Evolutionary conservation across 2,329 filamentous ascomycete species (phyloP), one percentile per base, ranked within the genome.

Genomic region (Sclerotinia borealis): DNA sequence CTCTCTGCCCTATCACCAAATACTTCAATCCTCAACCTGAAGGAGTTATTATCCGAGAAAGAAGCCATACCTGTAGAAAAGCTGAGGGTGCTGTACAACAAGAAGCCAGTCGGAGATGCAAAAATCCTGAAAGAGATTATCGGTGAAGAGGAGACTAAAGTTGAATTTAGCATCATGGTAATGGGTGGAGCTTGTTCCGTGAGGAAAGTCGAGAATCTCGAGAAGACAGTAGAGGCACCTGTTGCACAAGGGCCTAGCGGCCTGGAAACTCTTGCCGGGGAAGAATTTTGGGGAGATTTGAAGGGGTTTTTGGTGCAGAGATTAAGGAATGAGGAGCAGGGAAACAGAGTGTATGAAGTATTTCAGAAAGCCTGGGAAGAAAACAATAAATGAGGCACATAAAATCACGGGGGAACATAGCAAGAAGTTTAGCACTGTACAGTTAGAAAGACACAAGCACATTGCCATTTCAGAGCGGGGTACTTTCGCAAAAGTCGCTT

Each of bases 121-220:
- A 95, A 93, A 78, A 86, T 89, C 0, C 77, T 97, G 7, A 84
- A 85, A 63, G 93, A 96, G 64, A 74, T 96, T 0, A 69, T 93
- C 1, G 81, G 80, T 0, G 80, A 83, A 4, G 85, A 84, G 50
- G 80, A 69, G 69, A 76, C 70, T 1, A 80, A 78, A 13, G 80
- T 93, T 0, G 92, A 96, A 75, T 87, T 98, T 67, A 86, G 86
- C 1, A 83, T 97, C 62, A 98, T 98, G 92, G 82, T 97, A 25
- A 85, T 96, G 74, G 90, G 89, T 3, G 92, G 91, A 17, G 85
- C 81, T 27, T 77, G 78, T 29, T 75, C 76, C n/a, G 70, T 78
- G 45, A 77, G 77, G 37, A 78, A 77, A 64, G 70, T 72, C 59
- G 70, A 73, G 56, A 72, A 67, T 31, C 77, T 77, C 62, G 71